Percentiles rank a stretch among this genome's conserved stretches.
phyloP scores from a whole-genome alignment of 106 monocot species.

The Allium sativum region DNA sequence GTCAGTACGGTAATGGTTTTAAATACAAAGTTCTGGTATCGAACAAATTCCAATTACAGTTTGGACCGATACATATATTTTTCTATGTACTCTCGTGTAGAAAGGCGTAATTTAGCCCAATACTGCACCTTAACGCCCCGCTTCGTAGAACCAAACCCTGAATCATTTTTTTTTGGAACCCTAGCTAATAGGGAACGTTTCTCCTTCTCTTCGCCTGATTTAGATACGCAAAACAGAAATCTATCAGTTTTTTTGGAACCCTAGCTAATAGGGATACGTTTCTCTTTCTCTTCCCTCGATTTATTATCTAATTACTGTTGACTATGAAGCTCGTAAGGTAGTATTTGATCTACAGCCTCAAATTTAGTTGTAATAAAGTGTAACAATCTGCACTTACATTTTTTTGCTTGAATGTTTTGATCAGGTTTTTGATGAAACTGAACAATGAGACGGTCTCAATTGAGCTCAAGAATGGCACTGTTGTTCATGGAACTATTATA shows the following conservation, averaged over 20 bases:
- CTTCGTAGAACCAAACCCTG: too few species aligned
- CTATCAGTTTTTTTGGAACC: neutral
- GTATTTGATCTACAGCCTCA: neutral
- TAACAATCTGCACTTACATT: neutral
- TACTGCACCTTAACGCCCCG: too few species aligned
- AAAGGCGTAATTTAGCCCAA: too few species aligned
- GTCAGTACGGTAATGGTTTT: too few species aligned
- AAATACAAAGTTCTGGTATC: too few species aligned
- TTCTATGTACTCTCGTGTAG: too few species aligned
- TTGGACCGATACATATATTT: too few species aligned
- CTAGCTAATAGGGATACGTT: neutral
- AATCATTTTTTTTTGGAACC: neutral
- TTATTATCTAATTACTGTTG: neutral
- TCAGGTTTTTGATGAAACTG: constrained; percentile 53
- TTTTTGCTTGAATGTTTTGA: neutral
- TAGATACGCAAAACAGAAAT: neutral
- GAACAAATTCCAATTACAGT: too few species aligned
- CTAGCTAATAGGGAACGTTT: neutral
- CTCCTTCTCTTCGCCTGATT: neutral
- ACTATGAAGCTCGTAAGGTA: neutral
- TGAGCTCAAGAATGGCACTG: constrained; percentile 51
- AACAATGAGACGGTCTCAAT: constrained; percentile 65
- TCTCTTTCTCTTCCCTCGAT: neutral
- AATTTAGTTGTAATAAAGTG: too few species aligned
- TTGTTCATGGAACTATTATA: constrained; percentile 55